Base-by-base conservation (phyloP, 2,329 filamentous ascomycete species). In the Colletotrichum sp. region DNA sequence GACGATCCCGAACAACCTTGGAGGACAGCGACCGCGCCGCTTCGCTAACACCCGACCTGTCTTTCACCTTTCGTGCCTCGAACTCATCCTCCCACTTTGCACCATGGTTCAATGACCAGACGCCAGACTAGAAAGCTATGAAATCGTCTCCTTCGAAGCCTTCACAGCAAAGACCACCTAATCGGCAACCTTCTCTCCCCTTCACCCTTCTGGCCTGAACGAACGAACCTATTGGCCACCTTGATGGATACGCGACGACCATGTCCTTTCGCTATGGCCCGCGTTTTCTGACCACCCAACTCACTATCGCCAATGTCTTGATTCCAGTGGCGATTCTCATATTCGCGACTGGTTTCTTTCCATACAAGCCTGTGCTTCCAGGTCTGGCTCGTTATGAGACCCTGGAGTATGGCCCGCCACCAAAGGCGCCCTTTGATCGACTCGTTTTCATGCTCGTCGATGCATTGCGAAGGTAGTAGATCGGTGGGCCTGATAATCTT, bases 391-490 rank as follows among this genome's bases (percentile, higher is more conserved):
- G 90, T 78, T 94, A 93, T 84, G 90, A 92, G 77, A 81, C 89
- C 66, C 82, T 90, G 32, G 86, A 88, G 63, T 89, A 90, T 86
- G 92, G 88, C 24, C 81, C 85, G 63, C 89, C 89, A 8, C 92
- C 94, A 5, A 85, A 89, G 65, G 90, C 95, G 39, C 92, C 94
- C 0, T 99, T 99, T 84, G 93, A 99, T 85, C 96, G 94, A 81
- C 88, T 99, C 69, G 89, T 99, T 70, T 98, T 99, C 84, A 99
- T 99, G 96, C 96, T 99, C 8, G 94, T 99, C 32, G 97, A 99
- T 90, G 96, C 97, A 28, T 85, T 99, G 83, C 91, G 96, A 85
- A 98, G 95, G 95, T 96, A 89, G 76, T 8, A 16, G 71, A 28
- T 21, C 30, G 7, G 4, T 21, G 28, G n/a, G 28, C 21, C 18